Conservation (phyloP, 805 yeast species). For the Sungouiozyma ichnusensis region DNA sequence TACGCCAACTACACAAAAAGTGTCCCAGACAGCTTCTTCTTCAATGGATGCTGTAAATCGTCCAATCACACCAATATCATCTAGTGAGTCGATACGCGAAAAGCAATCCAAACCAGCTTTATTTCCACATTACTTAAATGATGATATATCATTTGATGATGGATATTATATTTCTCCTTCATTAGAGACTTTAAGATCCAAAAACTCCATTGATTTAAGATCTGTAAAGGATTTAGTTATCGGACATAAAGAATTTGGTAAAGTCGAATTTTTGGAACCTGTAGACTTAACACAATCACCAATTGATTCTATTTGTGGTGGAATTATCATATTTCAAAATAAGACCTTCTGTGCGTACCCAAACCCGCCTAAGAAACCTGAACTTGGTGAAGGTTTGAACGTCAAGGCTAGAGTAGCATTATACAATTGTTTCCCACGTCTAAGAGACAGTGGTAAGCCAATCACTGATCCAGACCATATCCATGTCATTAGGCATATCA, state of each 20-base stretch:
- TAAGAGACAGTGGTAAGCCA: constrained; percentile 58
- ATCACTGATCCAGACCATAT: constrained; percentile 72
- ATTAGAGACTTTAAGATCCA: constrained; percentile 45
- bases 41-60: not conserved
- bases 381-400: constrained; percentile 73
- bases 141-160: constrained; percentile 41
- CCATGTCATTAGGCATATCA: constrained; percentile 55
- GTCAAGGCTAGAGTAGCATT: constrained; percentile 62
- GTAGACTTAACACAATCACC: constrained; percentile 71
- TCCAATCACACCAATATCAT: constrained; percentile 4
- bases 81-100: not conserved
- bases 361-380: constrained; percentile 46
- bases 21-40: not conserved
- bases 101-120: not conserved
- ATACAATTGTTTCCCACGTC: constrained; percentile 72
- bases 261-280: constrained; percentile 64
- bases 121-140: constrained; percentile 14
- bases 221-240: constrained; percentile 54
- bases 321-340: constrained; percentile 48
- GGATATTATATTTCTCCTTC: constrained; percentile 89
- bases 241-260: constrained; percentile 68
- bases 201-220: constrained; percentile 55
- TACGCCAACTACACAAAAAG: not conserved
- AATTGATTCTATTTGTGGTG: constrained; percentile 54
- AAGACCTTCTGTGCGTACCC: constrained; percentile 66